Percentiles rank a stretch among this genome's conserved stretches.
phyloP scores from a whole-genome alignment of 2,329 filamentous ascomycete species.

The Xylaria sp. region DNA sequence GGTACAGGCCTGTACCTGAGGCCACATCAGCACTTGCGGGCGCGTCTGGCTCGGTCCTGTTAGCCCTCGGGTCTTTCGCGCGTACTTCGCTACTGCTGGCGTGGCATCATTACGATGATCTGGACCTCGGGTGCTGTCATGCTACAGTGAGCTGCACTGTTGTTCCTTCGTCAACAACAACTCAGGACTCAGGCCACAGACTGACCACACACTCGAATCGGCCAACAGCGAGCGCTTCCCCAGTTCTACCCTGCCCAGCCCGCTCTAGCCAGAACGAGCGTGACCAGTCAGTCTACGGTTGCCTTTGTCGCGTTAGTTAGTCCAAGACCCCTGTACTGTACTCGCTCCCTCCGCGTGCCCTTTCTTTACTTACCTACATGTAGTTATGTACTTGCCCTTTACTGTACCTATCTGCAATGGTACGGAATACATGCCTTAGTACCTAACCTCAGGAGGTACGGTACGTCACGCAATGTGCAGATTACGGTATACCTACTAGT shows the following conservation, averaged over 20 bases:
- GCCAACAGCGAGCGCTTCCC: slow-evolving; percentile 24
- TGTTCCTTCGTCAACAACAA: slow-evolving; percentile 18
- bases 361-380: slow-evolving; percentile 14
- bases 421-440: background rate
- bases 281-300: slow-evolving; percentile 20
- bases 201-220: slow-evolving; percentile 5
- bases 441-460: background rate
- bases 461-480: background rate
- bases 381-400: background rate
- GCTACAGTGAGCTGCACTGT: slow-evolving; percentile 41
- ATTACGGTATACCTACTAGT: background rate
- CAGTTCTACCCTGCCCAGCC: background rate
- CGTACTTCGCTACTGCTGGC: slow-evolving; percentile 43
- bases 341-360: slow-evolving; percentile 24
- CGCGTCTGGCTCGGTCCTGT: slow-evolving; percentile 17
- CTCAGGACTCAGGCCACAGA: slow-evolving; percentile 15
- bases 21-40: slow-evolving; percentile 32
- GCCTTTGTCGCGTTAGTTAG: slow-evolving; percentile 18
- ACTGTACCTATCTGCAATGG: slow-evolving; percentile 1
- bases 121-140: slow-evolving; percentile 41
- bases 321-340: slow-evolving; percentile 7
- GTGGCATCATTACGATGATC: slow-evolving; percentile 43
- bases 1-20: slow-evolving; percentile 35
- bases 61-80: slow-evolving; percentile 16
- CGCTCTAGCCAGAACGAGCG: slow-evolving; percentile 20